Evolutionary conservation across 305 asterid genomes (phyloP), one percentile per base, ranked within the genome.

Genomic region (Rubia tinctorum): DNA sequence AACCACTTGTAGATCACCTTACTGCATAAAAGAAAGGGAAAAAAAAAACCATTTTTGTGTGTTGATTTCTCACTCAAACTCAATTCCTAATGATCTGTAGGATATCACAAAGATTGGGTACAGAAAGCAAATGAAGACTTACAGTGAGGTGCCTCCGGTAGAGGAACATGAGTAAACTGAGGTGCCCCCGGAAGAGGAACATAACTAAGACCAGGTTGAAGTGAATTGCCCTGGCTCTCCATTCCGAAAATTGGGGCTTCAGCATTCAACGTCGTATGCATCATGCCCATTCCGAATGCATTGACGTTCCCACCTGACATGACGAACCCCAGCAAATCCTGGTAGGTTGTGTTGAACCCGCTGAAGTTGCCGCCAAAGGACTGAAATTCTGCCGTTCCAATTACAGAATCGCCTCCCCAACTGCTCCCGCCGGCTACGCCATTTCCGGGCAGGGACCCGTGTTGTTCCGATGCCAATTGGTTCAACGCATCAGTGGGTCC

Each of bases 281-380:
- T 34, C 80, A 65, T 78, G 47, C 70, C 84, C 61, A 71, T 81
- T 44, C 75, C 85, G 9, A 69, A 39, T 15, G 71, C 75, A 30
- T 71, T 40, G 39, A 71, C 66, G n/a, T 82, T 76, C 51, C 86
- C 83, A 67, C 73, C 83, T 37, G 87, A 86, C 68, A 84, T 76
- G 61, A 88, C 90, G 15, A 83, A 73, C 51, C 83, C 87, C 84
- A 93, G 81, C 77, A 90, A 87, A 22, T 77, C 73, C 39, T 80
- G 76, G 78, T 71, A 80, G 59, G 22, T 70, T 82, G 67, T 17
- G 44, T 34, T 34, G 85, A 80, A 83, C 15, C 62, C 68, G 55
- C 77, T 82, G 14, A 71, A 60, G 18, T 80, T 77, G 39, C 39
- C 74, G 22, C 56, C 82, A 10, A 15, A 71, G 3, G 79, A 73